These are phyloP conservation scores for Sinapis alba DNA, from an alignment of 441 rosid genomes.

Conservation along the genomic window DNA sequence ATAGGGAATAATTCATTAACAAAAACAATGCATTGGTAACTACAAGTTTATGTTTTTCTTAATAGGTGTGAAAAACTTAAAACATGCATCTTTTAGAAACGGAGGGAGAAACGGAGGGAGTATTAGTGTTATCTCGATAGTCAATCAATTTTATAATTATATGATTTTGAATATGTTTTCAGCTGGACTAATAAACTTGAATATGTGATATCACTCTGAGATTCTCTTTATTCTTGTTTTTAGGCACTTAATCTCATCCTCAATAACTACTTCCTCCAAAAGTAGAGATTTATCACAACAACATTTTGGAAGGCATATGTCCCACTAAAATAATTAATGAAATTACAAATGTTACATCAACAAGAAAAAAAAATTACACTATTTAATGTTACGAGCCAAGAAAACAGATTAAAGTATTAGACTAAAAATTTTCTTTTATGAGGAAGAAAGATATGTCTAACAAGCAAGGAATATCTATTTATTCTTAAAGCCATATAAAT, in stretches of 20 bases:
- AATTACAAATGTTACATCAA: neutral
- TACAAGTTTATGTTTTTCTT: too few relatives aligned
- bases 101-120: too few relatives aligned
- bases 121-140: too few relatives aligned
- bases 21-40: too few relatives aligned
- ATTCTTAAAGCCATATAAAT: constrained; percentile 26
- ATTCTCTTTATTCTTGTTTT: neutral
- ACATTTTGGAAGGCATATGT: neutral
- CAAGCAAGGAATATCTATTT: constrained; percentile 40
- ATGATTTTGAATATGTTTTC: too few relatives aligned
- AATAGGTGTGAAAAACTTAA: too few relatives aligned
- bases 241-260: neutral
- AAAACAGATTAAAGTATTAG: neutral
- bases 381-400: neutral
- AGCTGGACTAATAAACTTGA: too few relatives aligned
- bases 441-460: constrained; percentile 25
- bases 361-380: neutral
- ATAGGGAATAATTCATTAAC: too few relatives aligned
- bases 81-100: too few relatives aligned
- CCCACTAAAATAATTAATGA: neutral
- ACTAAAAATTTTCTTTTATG: neutral
- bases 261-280: neutral
- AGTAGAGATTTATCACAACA: neutral
- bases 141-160: too few relatives aligned
- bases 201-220: neutral